A percentile compares a stretch with the other conserved stretches of the same genome.
These are phyloP conservation scores for Lichtheimia ramosa DNA, from an alignment of 371 early-diverging fungal genomes.

Conservation along the genomic window DNA sequence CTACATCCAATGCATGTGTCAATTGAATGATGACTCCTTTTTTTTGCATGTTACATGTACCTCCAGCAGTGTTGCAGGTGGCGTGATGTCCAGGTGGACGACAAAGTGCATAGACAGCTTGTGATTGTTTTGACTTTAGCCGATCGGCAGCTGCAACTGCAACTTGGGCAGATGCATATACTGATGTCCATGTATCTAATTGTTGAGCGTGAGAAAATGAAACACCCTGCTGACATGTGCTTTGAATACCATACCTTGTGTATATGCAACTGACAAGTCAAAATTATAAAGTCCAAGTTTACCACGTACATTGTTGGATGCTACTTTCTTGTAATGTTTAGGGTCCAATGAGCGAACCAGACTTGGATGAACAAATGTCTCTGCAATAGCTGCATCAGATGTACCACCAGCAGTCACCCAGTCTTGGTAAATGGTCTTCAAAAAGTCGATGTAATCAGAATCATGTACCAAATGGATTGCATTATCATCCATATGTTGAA, in stretches of 20 bases:
- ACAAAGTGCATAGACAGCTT: slow-evolving; percentile 61
- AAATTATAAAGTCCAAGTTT: slow-evolving; percentile 50
- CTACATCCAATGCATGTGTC: background rate
- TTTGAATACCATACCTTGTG: slow-evolving; percentile 33
- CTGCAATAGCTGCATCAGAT: slow-evolving; percentile 61
- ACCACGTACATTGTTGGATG: slow-evolving; percentile 10
- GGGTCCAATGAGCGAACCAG: slow-evolving; percentile 26
- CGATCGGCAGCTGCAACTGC: slow-evolving; percentile 51
- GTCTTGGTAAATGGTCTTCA: slow-evolving; percentile 56
- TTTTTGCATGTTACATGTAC: slow-evolving; percentile 10
- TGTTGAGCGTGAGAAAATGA: background rate
- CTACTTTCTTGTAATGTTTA: slow-evolving; percentile 29
- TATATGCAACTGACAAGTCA: slow-evolving; percentile 61
- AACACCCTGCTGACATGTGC: background rate
- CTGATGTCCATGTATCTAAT: slow-evolving; percentile 64
- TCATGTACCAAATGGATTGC: slow-evolving; percentile 48
- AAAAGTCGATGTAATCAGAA: slow-evolving; percentile 56
- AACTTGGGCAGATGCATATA: slow-evolving; percentile 65
- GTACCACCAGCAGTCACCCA: slow-evolving; percentile 61
- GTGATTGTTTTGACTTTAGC: slow-evolving; percentile 4
- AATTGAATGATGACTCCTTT: background rate
- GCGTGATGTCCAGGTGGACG: slow-evolving; percentile 75
- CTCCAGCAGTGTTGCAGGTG: slow-evolving; percentile 53
- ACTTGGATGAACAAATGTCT: slow-evolving; percentile 47
- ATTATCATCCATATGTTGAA: slow-evolving; percentile 46